Percentiles rank a stretch among this genome's conserved stretches.
phyloP scores from a whole-genome alignment of 768 basidiomycete species.

The Collybia mongolica region DNA sequence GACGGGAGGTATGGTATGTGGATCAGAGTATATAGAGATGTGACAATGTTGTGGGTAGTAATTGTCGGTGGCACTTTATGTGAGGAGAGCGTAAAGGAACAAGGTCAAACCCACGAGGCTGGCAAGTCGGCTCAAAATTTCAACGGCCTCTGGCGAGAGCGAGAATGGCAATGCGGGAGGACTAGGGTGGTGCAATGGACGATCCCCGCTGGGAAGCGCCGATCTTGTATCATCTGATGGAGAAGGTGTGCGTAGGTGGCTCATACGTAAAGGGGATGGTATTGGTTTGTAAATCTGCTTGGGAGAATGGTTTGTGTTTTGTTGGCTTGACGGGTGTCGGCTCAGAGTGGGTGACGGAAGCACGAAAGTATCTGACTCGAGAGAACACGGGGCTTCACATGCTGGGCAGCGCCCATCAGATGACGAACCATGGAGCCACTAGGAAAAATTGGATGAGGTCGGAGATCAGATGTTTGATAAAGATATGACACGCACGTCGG shows the following conservation, averaged over 20 bases:
- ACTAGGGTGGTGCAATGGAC: not conserved
- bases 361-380: conserved; percentile 3
- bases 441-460: not conserved
- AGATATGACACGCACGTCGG: not conserved
- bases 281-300: not conserved
- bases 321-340: not conserved
- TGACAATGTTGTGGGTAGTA: not conserved
- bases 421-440: conserved; percentile 17
- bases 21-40: not conserved
- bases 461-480: not conserved
- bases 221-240: not conserved
- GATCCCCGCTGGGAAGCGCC: too few species aligned
- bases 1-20: not conserved
- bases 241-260: not conserved
- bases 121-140: conserved; percentile 5
- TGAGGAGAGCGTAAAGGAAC: conserved; percentile 3
- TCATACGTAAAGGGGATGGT: not conserved
- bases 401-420: conserved; percentile 19
- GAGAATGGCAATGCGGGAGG: not conserved
- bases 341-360: not conserved
- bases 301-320: not conserved
- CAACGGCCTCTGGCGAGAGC: not conserved
- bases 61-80: not conserved
- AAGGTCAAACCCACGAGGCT: conserved; percentile 8
- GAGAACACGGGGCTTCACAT: conserved; percentile 14